A percentile compares a stretch with the other conserved stretches of the same genome.
Conservation (phyloP, 441 rosid species). For the Brassica hybrid region DNA sequence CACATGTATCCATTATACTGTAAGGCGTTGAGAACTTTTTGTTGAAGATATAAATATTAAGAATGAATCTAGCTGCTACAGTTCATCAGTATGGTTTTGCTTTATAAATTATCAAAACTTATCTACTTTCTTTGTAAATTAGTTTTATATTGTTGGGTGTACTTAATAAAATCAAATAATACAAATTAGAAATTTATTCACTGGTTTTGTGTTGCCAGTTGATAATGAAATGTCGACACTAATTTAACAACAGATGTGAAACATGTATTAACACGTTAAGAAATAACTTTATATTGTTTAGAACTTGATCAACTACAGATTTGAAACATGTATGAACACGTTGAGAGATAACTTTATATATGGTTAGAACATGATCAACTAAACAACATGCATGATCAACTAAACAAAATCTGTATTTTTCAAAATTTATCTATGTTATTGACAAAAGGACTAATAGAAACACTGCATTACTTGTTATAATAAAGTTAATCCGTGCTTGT, state of each 20-base stretch:
- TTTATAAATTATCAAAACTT: not conserved
- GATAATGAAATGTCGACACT: not conserved
- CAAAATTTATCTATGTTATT: not conserved
- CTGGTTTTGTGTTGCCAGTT: not conserved
- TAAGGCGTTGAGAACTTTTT: not conserved
- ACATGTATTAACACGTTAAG: constrained; percentile 31
- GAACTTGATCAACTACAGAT: constrained; percentile 18
- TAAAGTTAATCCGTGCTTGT: not conserved
- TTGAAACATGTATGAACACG: constrained; percentile 30
- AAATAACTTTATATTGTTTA: not conserved
- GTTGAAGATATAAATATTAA: not conserved
- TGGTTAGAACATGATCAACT: constrained; percentile 13
- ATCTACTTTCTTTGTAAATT: not conserved
- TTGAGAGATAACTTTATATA: not conserved
- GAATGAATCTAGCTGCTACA: not conserved
- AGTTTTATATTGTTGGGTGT: not conserved
- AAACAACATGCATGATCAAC: not conserved
- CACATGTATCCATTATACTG: not conserved
- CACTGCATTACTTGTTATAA: not conserved
- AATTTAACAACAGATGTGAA: constrained; percentile 15
- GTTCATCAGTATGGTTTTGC: not conserved
- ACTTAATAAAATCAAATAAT: not conserved
- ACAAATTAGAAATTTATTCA: not conserved
- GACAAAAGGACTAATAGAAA: not conserved
- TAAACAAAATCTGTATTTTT: not conserved